phyloP scores from a whole-genome alignment of 257 asterid species.

The Nicotiana knightiana region DNA sequence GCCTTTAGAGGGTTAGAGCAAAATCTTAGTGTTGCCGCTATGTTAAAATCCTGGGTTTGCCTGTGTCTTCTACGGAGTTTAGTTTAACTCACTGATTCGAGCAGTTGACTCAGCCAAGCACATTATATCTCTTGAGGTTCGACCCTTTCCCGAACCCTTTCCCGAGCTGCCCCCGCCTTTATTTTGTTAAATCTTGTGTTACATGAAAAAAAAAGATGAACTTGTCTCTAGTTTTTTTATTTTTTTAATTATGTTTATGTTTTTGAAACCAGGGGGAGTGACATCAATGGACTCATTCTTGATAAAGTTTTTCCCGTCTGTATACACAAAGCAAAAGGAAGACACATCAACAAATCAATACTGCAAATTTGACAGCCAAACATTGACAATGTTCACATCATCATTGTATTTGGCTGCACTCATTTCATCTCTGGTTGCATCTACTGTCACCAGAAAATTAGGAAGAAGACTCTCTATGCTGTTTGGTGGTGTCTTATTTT shows the following conservation, averaged over 20 bases:
- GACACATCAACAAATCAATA: conserved; percentile 57
- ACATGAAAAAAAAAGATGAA: not conserved
- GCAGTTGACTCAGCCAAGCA: no score
- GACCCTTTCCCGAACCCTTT: no score
- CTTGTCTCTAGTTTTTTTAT: not conserved
- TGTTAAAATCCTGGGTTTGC: no score
- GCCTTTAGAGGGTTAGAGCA: no score
- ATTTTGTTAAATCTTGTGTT: no score
- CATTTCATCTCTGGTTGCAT: conserved; percentile 52
- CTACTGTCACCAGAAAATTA: conserved; percentile 49
- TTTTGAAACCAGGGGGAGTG: conserved; percentile 55
- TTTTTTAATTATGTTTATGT: not conserved
- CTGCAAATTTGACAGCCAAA: conserved; percentile 73
- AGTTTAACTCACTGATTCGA: not conserved
- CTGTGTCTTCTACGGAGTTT: not conserved
- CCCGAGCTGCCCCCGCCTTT: no score
- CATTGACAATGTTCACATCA: conserved; percentile 72
- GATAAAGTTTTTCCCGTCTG: conserved; percentile 51
- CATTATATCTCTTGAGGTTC: no score
- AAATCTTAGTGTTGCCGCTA: no score
- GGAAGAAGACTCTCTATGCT: conserved; percentile 76
- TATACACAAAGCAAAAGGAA: conserved; percentile 34
- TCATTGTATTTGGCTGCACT: conserved; percentile 87
- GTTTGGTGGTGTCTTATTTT: conserved; percentile 61
- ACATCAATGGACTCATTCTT: conserved; percentile 75